These are phyloP conservation scores for Zymoseptoria ardabiliae DNA, from an alignment of 2,329 filamentous ascomycete species.

Conservation along the genomic window DNA sequence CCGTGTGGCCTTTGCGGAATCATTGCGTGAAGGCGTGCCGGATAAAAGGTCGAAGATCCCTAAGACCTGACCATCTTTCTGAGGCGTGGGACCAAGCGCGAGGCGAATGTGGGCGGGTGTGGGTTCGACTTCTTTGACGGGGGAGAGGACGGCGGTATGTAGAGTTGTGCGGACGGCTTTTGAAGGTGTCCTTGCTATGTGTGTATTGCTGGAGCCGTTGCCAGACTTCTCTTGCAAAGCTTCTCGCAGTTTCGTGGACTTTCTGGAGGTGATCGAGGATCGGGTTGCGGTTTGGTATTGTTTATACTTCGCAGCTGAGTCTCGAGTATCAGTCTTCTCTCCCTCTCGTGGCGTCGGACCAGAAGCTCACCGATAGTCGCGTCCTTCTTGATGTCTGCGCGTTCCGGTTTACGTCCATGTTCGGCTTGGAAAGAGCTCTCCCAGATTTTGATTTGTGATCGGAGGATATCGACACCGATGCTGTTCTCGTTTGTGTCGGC, in stretches of 20 bases:
- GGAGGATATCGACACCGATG: conserved; percentile 35
- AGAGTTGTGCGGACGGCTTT: conserved; percentile 6
- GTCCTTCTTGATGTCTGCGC: conserved; percentile 70
- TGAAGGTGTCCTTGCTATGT: conserved; percentile 13
- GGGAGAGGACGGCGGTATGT: conserved; percentile 5
- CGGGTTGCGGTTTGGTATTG: conserved; percentile 62
- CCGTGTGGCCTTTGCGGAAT: conserved; percentile 22
- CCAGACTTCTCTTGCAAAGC: conserved; percentile 13
- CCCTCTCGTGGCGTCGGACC: not conserved
- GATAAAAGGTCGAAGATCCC: conserved; percentile 66
- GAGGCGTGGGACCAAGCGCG: conserved; percentile 65
- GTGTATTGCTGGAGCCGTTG: conserved; percentile 10
- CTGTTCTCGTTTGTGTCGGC: conserved; percentile 8
- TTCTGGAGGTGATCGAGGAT: conserved; percentile 34
- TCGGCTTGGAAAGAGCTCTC: conserved; percentile 58
- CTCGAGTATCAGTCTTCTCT: not conserved
- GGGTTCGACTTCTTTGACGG: conserved; percentile 26
- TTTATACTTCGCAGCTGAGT: conserved; percentile 64
- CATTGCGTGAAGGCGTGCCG: conserved; percentile 15
- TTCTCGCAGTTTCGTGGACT: conserved; percentile 37
- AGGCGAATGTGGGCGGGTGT: conserved; percentile 27
- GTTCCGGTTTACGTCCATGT: conserved; percentile 59
- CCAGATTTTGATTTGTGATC: conserved; percentile 66
- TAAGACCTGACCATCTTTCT: conserved; percentile 68
- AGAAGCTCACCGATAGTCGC: conserved; percentile 55